Conservation (phyloP, 2,329 filamentous ascomycete species). For the Aspergillus versicolor region DNA sequence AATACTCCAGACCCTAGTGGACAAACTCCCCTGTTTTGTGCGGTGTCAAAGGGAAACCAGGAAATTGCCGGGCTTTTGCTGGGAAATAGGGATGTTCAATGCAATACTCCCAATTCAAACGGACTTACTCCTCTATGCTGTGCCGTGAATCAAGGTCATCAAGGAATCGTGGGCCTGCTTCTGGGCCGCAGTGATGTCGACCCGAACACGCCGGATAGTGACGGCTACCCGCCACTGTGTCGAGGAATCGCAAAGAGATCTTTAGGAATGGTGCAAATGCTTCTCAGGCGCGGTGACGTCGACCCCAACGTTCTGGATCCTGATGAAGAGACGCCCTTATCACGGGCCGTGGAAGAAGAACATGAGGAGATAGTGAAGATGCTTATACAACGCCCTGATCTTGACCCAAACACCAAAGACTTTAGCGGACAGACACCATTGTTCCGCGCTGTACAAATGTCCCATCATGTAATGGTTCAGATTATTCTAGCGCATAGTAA, state of each 20-base stretch:
- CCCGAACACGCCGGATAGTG: slow-evolving; percentile 14
- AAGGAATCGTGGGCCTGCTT: slow-evolving; percentile 15
- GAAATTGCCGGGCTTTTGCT: slow-evolving; percentile 18
- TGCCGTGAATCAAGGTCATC: slow-evolving; percentile 20
- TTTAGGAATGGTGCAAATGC: slow-evolving; percentile 8
- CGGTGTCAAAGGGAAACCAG: slow-evolving; percentile 18
- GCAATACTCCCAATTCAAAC: slow-evolving; percentile 14
- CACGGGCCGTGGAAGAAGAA: slow-evolving; percentile 15
- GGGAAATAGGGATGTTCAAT: slow-evolving; percentile 13
- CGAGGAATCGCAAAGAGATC: slow-evolving; percentile 13
- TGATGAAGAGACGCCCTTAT: slow-evolving; percentile 17
- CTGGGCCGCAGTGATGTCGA: slow-evolving; percentile 17
- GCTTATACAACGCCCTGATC: slow-evolving; percentile 14
- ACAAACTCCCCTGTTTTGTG: slow-evolving; percentile 21
- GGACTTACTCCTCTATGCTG: slow-evolving; percentile 21
- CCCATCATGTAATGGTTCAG: slow-evolving; percentile 13
- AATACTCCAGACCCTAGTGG: slow-evolving; percentile 17
- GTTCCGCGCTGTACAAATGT: slow-evolving; percentile 16
- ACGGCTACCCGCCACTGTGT: slow-evolving; percentile 19
- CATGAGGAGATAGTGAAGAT: slow-evolving; percentile 13
- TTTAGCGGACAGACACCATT: slow-evolving; percentile 18
- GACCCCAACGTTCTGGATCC: slow-evolving; percentile 15
- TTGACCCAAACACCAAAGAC: slow-evolving; percentile 15
- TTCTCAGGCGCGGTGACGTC: slow-evolving; percentile 14
- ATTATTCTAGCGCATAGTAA: slow-evolving; percentile 16